Evolutionary conservation across 2,329 filamentous ascomycete genomes (phyloP), one percentile per base, ranked within the genome.

Genomic region (Nannizziopsis barbatae): DNA sequence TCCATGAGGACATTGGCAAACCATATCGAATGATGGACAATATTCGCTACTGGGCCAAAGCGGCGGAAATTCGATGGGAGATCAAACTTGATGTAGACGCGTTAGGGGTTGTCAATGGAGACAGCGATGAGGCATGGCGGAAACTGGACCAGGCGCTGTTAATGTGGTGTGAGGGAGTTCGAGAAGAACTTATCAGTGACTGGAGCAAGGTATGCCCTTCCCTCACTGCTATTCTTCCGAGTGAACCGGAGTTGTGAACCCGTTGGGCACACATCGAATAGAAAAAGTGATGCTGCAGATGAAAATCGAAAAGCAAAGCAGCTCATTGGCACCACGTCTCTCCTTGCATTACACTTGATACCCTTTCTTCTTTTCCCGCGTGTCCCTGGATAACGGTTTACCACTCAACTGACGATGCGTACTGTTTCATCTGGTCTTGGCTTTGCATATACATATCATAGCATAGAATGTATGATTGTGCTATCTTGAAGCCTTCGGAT

Each of bases 21-120:
- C 92, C 92, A 0, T 98, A 98, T 65, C 83, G 92, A 42, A 83
- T 83, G 53, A 87, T 89, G 2, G 92, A 98, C 58, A 98, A 98
- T 64, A 74, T 98, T 53, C 80, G 88, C 36, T 98, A 84, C 72
- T 98, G 92, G 90, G 78, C 85, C 67, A 98, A 98, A 71, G 92
- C 90, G 1, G 88, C 89, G 6, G 89, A 98, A 69, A 74, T 96
- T 50, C 80, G 92, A 48, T 98, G 90, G 82, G 92, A 96, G 67
- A 78, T 89, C 35, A 77, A 84, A 56, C 73, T 96, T 45, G 79
- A 83, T 54, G 75, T 95, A 47, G 87, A 95, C 60, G 86, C 90
- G 17, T 82, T 93, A 66, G 87, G 83, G 22, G 77, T 95, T 6
- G 89, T 95, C 17, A 84, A 89, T 61, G 83, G 82, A 60, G 82